Base-by-base conservation (phyloP, 2,329 filamentous ascomycete genomes). In the Incumbomyces delicatus region DNA sequence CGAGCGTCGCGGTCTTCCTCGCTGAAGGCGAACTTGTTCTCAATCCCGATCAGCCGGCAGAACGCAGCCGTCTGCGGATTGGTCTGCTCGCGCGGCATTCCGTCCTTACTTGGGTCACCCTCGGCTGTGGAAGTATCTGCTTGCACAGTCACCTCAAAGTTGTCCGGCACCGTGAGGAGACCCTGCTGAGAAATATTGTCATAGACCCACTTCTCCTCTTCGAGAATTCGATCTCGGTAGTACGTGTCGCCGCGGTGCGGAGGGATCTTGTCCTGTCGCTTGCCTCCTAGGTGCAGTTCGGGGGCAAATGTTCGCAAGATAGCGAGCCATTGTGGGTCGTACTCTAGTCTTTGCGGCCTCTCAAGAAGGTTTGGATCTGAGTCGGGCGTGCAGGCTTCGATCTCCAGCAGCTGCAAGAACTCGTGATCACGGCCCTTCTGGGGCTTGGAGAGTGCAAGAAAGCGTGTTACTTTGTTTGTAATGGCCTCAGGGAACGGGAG, bases 261-360 rank as follows among this genome's bases (percentile, higher is more conserved):
- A 0, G 83, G 73, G 0, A 76, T 65, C 33, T 66, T 63, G 1
- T 75, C 73, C 6, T 66, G 61, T 4, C 71, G 71, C 52, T 83
- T 72, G 48, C 83, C 81, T 37, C 86, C 85, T 32, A 90, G 68
- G 1, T 69, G 65, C 1, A 92, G 71, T 34, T 78, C 73, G 2
- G 71, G 57, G 34, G 85, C 78, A 60, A 96, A 94, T 6, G 81
- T 83, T 35, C 90, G 84, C 11, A 83, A 89, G 53, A 98, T 95
- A 35, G 92, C 85, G 6, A 98, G 80, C 90, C 90, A 98, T 67
- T 98, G 92, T 10, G 82, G 79, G 63, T 98, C 92, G 61, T 98
- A 96, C 40, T 80, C 70, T 1, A 95, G 72, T 10, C 68, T 71
- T 55, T 79, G 76, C 1, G 80, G 79, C 1, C 70, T 65, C 13